These are phyloP conservation scores for Sclerotinia sclerotiorum DNA, from an alignment of 2,329 filamentous ascomycete genomes.

Conservation along the genomic window DNA sequence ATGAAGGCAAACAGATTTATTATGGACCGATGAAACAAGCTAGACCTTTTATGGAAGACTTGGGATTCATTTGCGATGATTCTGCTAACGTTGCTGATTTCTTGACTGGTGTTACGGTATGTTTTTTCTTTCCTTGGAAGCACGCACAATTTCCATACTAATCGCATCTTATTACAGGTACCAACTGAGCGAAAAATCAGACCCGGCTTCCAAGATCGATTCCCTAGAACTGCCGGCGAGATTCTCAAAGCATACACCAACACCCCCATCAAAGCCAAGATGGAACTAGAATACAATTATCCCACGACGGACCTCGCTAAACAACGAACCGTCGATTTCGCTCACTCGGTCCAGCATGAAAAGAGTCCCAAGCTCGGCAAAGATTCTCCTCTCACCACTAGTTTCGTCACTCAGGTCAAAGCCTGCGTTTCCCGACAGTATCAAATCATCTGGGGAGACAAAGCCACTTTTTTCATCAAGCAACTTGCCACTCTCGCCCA, in stretches of 20 bases:
- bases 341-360: slow-evolving; percentile 50
- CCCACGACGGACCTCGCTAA: slow-evolving; percentile 51
- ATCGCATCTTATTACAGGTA: slow-evolving; percentile 3
- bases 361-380: slow-evolving; percentile 55
- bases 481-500: slow-evolving; percentile 57
- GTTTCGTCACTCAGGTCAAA: slow-evolving; percentile 55
- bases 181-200: slow-evolving; percentile 65
- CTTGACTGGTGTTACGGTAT: slow-evolving; percentile 53
- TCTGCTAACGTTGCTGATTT: slow-evolving; percentile 66
- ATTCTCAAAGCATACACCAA: slow-evolving; percentile 53
- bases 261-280: slow-evolving; percentile 50
- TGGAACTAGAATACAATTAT: slow-evolving; percentile 58
- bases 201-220: slow-evolving; percentile 43
- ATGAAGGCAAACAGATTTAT: slow-evolving; percentile 64
- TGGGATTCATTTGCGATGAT: slow-evolving; percentile 62
- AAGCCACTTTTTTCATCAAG: slow-evolving; percentile 62
- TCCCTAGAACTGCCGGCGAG: slow-evolving; percentile 48
- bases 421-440: slow-evolving; percentile 60
- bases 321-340: slow-evolving; percentile 50
- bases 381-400: slow-evolving; percentile 56
- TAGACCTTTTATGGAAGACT: slow-evolving; percentile 61
- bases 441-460: slow-evolving; percentile 65
- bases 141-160: background rate
- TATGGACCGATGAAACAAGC: slow-evolving; percentile 61
- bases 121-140: background rate